These are phyloP conservation scores for Blumeria hordei DNA, from an alignment of 2,329 filamentous ascomycete species.

Conservation along the genomic window DNA sequence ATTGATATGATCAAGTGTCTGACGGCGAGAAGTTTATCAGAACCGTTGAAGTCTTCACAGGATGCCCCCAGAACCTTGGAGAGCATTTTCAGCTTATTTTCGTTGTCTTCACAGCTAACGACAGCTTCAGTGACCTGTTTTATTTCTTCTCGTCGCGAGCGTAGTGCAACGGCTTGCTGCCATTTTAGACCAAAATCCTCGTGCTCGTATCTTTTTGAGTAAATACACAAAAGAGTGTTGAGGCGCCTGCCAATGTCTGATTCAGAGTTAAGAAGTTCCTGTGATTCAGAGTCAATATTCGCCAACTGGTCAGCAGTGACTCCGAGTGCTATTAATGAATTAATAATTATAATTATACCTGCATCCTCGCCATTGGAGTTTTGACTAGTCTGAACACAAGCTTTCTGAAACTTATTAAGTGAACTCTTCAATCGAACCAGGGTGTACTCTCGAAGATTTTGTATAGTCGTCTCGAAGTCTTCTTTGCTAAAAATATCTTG, in stretches of 20 bases:
- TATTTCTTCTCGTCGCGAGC: slow-evolving; percentile 8
- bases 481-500: slow-evolving; percentile 7
- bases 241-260: slow-evolving; percentile 6
- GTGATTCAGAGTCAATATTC: slow-evolving; percentile 4
- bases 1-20: slow-evolving; percentile 10
- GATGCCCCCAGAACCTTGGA: slow-evolving; percentile 5
- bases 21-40: slow-evolving; percentile 10
- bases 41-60: slow-evolving; percentile 1
- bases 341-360: slow-evolving; percentile 7
- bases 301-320: slow-evolving; percentile 5
- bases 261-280: slow-evolving; percentile 3
- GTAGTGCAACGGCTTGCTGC: slow-evolving; percentile 5
- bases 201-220: slow-evolving; percentile 1
- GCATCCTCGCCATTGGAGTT: slow-evolving; percentile 3
- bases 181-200: slow-evolving; percentile 1
- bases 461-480: slow-evolving; percentile 5
- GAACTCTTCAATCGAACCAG: slow-evolving; percentile 6
- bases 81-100: slow-evolving; percentile 9
- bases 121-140: slow-evolving; percentile 5
- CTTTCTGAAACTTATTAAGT: slow-evolving; percentile 4
- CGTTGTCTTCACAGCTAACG: slow-evolving; percentile 5
- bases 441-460: slow-evolving; percentile 6
- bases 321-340: slow-evolving; percentile 8
- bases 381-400: too few relatives aligned
- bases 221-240: slow-evolving; percentile 7